Evolutionary conservation across 495 filamentous ascomycete species (phyloP), one percentile per base, ranked within the genome.

Genomic region (Daldinia vernicosa): DNA sequence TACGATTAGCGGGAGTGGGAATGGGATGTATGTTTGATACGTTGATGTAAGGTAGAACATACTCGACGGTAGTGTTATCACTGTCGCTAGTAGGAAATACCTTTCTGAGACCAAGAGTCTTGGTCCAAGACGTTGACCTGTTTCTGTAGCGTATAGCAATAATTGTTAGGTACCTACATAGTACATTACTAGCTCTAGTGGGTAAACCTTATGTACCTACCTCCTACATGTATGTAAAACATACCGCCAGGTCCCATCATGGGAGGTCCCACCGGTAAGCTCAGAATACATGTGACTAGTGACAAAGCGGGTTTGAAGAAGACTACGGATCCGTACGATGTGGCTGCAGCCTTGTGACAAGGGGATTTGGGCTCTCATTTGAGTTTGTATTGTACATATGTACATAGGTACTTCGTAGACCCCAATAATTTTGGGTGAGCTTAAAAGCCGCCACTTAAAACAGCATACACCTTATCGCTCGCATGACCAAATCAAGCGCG

Each of bases 401-500:
- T n/a, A n/a, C n/a, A n/a, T n/a, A n/a, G n/a, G n/a, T n/a, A n/a
- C n/a, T n/a, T n/a, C n/a, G n/a, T n/a, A n/a, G n/a, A n/a, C n/a
- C n/a, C n/a, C n/a, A n/a, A n/a, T n/a, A n/a, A n/a, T n/a, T n/a
- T n/a, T n/a, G n/a, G n/a, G n/a, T n/a, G n/a, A n/a, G n/a, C n/a
- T n/a, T n/a, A n/a, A n/a, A 35, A 14, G 33, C 33, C 12, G 33
- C 33, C 12, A 35, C 33, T 35, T 35, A 5, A 35, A 35, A 35
- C 12, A 14, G 33, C 33, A 35, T 5, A 12, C 14, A 35, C 11
- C 9, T 47, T 47, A 22, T 47, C 40, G 40, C 19, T 22, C 57
- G 65, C 57, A 67, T 67, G 65, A 67, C 51, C 65, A 56, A 67
- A 55, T 55, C 15, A 43, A 55, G 50, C 17, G 33, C 33, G 3